Evolutionary conservation across 495 filamentous ascomycete species (phyloP), one percentile per base, ranked within the genome.

Genomic region (Daldinia bambusicola): DNA sequence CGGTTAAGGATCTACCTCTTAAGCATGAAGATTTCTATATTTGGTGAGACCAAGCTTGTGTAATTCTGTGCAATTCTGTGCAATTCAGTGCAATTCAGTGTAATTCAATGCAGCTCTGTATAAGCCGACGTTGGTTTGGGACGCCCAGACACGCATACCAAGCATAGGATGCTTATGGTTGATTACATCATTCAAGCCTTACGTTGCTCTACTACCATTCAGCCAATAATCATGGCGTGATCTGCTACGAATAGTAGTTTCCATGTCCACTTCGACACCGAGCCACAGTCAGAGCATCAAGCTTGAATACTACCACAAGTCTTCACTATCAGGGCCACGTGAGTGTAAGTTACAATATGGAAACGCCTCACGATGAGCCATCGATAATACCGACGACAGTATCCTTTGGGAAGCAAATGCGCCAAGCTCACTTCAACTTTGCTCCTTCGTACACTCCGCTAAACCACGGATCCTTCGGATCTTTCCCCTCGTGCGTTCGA

Each of bases 391-490:
- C 30, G 30, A 14, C 62, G 10, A 45, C 22, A 45, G 26, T 36
- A 34, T 61, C 67, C 9, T 82, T 82, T 61, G 81, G 80, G 40
- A 74, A 71, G 37, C 48, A 72, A 69, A 80, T 81, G 75, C 77
- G 79, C 34, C 70, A 74, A 5, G 66, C 67, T 32, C 76, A 78
- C 52, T 82, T 81, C 76, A 68, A 61, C 63, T 83, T 82, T 61
- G 77, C 74, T 20, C 36, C 66, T n/a, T 66, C 64, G 9, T 81
- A 78, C 48, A 77, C 71, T 61, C 79, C 79, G 20, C 66, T 82
- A 30, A 83, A 83, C 57, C 81, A 83, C 45, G 80, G 80, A 20
- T 82, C 80, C 13, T 81, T 77, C 65, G 80, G 81, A 0, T 74
- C 80, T 41, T 76, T 74, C 60, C 81, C 81, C 6, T 63, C 64